phyloP scores from a whole-genome alignment of 2,329 filamentous ascomycete genomes.

The Penicillium rolfsii region DNA sequence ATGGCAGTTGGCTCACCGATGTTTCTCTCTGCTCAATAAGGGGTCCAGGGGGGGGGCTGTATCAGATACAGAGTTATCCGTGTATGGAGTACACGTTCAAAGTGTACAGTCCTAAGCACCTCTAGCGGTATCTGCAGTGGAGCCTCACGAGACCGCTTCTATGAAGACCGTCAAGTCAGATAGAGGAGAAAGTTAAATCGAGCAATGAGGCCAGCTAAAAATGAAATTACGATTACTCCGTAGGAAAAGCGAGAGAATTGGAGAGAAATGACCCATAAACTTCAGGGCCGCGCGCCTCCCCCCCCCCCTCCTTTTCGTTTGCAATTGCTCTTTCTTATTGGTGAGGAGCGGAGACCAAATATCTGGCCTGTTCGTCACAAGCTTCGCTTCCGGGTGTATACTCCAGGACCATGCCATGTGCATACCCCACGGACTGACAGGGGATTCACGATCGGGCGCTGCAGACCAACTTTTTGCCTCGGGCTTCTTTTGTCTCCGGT shows the following conservation, averaged over 20 bases:
- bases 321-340: neutral
- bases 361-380: neutral
- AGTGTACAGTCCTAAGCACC: neutral
- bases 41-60: neutral
- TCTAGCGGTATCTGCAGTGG: neutral
- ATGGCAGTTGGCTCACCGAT: neutral
- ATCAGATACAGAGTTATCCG: neutral
- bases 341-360: neutral
- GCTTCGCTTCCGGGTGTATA: slow-evolving; percentile 9
- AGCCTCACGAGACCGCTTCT: neutral
- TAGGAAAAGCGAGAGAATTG: neutral
- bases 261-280: neutral
- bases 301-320: neutral
- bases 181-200: neutral
- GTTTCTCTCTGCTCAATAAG: neutral
- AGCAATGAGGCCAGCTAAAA: neutral
- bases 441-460: slow-evolving; percentile 12
- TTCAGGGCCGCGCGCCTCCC: too few species aligned
- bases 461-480: slow-evolving; percentile 1
- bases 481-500: slow-evolving; percentile 1
- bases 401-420: neutral
- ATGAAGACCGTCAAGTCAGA: neutral
- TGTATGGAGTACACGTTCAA: neutral
- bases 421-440: neutral
- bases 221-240: neutral